Percentiles rank a stretch among this genome's conserved stretches.
phyloP scores from a whole-genome alignment of 306 rosid genomes.

The Lathyrus tuberosus region DNA sequence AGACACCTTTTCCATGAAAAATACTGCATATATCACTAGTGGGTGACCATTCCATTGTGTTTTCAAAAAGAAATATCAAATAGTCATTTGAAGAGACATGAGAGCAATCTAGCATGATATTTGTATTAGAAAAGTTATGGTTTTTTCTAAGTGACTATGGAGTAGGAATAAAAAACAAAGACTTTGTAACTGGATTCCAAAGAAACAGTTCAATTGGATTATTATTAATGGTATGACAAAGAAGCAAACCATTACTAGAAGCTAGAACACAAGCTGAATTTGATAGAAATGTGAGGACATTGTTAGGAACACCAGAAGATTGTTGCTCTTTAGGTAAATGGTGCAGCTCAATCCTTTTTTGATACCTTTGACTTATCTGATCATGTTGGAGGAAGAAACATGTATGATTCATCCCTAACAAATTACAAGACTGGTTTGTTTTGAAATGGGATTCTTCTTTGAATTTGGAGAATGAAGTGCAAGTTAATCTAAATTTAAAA shows the following conservation, averaged over 20 bases:
- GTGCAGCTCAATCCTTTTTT: not conserved
- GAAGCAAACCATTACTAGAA: conserved; percentile 25
- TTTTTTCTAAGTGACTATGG: not conserved
- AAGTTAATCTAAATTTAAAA: not conserved
- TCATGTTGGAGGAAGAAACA: conserved; percentile 5
- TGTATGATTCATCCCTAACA: not conserved
- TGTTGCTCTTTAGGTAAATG: not conserved
- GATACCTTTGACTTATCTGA: not conserved
- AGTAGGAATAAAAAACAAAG: not conserved
- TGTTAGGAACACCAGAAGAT: not conserved
- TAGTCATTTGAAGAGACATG: not conserved
- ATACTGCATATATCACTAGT: not conserved
- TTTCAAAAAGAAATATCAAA: not conserved
- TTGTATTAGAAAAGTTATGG: not conserved
- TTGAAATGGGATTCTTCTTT: not conserved
- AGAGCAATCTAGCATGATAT: not conserved
- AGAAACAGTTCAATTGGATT: not conserved
- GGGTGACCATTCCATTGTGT: not conserved
- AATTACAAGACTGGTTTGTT: not conserved
- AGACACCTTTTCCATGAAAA: not conserved
- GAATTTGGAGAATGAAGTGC: not conserved
- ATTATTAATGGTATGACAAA: not conserved
- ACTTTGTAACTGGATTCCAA: not conserved
- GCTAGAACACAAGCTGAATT: not conserved
- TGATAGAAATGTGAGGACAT: not conserved